These are phyloP conservation scores for Coniochaeta ligniaria DNA, from an alignment of 2,329 filamentous ascomycete genomes.

Conservation along the genomic window DNA sequence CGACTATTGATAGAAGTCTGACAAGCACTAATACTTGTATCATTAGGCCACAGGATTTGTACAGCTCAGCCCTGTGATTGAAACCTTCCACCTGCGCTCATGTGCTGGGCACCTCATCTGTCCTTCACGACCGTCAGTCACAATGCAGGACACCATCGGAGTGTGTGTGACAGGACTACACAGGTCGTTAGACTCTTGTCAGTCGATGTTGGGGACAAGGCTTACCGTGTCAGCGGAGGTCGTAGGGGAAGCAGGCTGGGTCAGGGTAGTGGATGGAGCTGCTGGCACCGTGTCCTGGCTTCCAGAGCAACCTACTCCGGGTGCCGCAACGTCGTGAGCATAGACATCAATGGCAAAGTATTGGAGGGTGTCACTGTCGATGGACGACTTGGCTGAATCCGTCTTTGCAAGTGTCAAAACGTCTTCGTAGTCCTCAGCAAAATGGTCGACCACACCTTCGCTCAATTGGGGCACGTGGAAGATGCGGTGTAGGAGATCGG, in stretches of 20 bases:
- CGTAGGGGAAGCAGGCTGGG: background rate
- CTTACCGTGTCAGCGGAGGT: background rate
- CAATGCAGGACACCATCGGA: constrained; percentile 31
- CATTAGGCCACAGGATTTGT: too few species aligned
- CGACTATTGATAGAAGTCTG: too few species aligned
- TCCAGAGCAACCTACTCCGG: constrained; percentile 55
- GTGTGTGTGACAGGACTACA: constrained; percentile 44
- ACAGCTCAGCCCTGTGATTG: too few species aligned
- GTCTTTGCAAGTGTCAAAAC: constrained; percentile 43
- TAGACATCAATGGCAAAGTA: constrained; percentile 65
- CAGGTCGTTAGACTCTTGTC: constrained; percentile 38
- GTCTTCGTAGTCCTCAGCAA: constrained; percentile 48
- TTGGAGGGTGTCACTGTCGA: constrained; percentile 57
- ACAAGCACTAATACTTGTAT: too few species aligned
- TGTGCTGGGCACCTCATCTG: too few species aligned
- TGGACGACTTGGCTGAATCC: constrained; percentile 37
- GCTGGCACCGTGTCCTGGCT: constrained; percentile 10
- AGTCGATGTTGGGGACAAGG: background rate
- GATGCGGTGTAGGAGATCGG: constrained; percentile 60
- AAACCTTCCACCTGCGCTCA: too few species aligned
- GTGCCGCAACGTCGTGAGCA: constrained; percentile 56
- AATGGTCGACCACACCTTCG: constrained; percentile 55
- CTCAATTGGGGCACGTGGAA: constrained; percentile 56
- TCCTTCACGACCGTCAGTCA: too few species aligned
- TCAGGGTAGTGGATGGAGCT: background rate